These are phyloP conservation scores for Teratosphaeria pseudoeucalypti DNA, from an alignment of 2,329 filamentous ascomycete genomes.

Conservation along the genomic window DNA sequence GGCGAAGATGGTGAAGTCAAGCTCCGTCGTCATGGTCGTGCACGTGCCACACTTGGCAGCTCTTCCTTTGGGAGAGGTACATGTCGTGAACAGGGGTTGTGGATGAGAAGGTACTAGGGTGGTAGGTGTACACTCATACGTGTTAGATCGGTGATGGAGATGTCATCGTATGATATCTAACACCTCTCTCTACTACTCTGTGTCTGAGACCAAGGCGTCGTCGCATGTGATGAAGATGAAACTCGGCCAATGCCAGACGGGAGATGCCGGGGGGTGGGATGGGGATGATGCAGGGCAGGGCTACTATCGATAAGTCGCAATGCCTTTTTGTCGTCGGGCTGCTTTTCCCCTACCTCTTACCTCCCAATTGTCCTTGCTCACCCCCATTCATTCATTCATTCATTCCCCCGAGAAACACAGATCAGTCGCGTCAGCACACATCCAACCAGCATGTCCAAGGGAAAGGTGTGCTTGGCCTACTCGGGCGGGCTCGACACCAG, in stretches of 20 bases:
- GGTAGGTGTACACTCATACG: no score
- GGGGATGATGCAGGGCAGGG: no score
- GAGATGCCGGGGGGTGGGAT: no score
- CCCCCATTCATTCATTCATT: not conserved
- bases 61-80: no score
- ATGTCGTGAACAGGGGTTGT: no score
- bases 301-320: not conserved
- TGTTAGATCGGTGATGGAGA: no score
- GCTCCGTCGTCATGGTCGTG: not conserved
- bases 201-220: no score
- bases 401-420: not conserved
- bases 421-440: not conserved
- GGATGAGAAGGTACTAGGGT: no score
- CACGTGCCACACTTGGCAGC: not conserved
- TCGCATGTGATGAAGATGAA: no score
- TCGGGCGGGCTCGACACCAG: slow-evolving; percentile 50
- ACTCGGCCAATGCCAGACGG: no score
- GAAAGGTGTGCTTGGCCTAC: slow-evolving; percentile 40
- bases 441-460: slow-evolving; percentile 9
- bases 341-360: not conserved
- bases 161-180: no score
- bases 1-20: not conserved
- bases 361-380: not conserved
- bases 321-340: not conserved
- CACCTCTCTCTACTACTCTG: no score